These are phyloP conservation scores for Septoria linicola DNA, from an alignment of 2,329 filamentous ascomycete species.

Conservation along the genomic window DNA sequence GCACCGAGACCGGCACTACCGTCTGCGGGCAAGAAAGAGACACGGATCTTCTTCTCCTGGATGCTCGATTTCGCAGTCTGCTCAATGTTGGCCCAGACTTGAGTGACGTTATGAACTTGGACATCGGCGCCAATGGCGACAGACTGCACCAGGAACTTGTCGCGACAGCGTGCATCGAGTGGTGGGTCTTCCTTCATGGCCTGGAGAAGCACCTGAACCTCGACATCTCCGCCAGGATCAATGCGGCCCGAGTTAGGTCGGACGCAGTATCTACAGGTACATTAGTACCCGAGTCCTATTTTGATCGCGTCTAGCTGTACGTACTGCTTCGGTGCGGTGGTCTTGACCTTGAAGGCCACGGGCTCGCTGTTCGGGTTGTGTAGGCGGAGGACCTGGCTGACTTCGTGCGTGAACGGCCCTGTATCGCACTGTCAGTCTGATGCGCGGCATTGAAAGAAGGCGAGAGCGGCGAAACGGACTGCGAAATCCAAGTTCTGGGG, in stretches of 20 bases:
- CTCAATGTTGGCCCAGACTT: slow-evolving; percentile 76
- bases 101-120: slow-evolving; percentile 75
- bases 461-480: slow-evolving; percentile 58
- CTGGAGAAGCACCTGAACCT: slow-evolving; percentile 96
- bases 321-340: slow-evolving; percentile 97
- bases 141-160: slow-evolving; percentile 97
- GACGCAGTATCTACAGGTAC: slow-evolving; percentile 77
- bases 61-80: slow-evolving; percentile 72
- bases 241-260: slow-evolving; percentile 96
- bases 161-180: slow-evolving; percentile 81
- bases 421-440: slow-evolving; percentile 19
- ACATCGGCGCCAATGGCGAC: slow-evolving; percentile 79
- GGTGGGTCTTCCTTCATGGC: slow-evolving; percentile 96
- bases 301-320: slow-evolving; percentile 37
- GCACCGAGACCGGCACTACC: slow-evolving; percentile 38
- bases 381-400: slow-evolving; percentile 60
- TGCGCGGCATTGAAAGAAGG: not conserved
- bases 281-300: slow-evolving; percentile 12
- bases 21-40: slow-evolving; percentile 73
- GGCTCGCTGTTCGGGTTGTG: slow-evolving; percentile 58
- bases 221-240: slow-evolving; percentile 83
- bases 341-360: slow-evolving; percentile 83
- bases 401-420: slow-evolving; percentile 65
- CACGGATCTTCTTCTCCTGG: slow-evolving; percentile 93
- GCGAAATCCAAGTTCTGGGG: slow-evolving; percentile 86